Evolutionary conservation across 78 protist genomes (phyloP), one percentile per base, ranked within the genome.

Genomic region (Cavenderia fasciculata): DNA sequence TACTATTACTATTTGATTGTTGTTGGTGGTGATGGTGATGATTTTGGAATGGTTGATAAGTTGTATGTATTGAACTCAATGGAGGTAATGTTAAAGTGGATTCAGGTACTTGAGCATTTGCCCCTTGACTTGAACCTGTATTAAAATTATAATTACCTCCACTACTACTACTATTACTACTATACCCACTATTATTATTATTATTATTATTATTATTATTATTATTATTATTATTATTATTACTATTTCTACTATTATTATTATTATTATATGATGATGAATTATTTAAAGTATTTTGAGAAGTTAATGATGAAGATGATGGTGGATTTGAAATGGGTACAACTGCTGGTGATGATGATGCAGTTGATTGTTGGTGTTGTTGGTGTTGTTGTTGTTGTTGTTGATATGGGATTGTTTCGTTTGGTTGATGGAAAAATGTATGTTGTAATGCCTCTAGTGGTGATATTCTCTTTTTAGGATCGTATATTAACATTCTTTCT

Each of bases 371-470:
- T 76, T 44, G 62, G 33, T 31, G 61, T 62, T 62, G 62, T 34
- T 33, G 43, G 41, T 44, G 73, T 40, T 62, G 59, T 29, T 21
- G 4, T 25, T 51, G 41, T 47, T 29, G 5, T 6, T 21, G 23
- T 31, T 23, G n/a, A 5, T 47, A 3, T 3, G 5, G 34, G 92
- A 61, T 3, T 33, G n/a, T 19, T 19, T 85, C 78, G 43, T 69
- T 49, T 38, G 52, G 18, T 47, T 57, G 46, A 19, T 46, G 41
- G 59, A 96, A 84, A 70, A 95, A 96, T 27, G 94, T 76, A 77
- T 96, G 98, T 34, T 77, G 74, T 38, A 94, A 78, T 1, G 99
- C 99, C 18, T 85, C 87, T 14, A 41, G 18, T 11, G 97, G 96
- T 21, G 93, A 87, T 56, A 95, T 94, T 25, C 99, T 75, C 61